Evolutionary conservation across 371 early-diverging fungal species (phyloP), one percentile per base, ranked within the genome.

Genomic region (Mucor indicus): DNA sequence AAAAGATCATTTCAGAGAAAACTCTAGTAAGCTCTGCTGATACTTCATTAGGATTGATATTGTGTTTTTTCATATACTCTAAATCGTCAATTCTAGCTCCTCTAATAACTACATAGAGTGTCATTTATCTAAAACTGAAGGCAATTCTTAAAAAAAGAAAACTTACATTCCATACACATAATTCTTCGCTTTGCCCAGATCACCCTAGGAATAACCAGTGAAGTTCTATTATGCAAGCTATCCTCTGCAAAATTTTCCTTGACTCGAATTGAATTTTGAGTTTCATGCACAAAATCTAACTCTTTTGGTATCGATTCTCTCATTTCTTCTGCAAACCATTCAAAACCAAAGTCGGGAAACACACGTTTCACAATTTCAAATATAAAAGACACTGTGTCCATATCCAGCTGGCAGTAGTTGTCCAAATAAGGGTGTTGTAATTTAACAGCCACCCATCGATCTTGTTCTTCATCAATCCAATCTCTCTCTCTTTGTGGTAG

Each of bases 311-410:
- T 67, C 16, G 81, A 87, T 56, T 75, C 71, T 45, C 80, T 72
- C 87, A 97, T 84, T 66, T 97, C 96, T 13, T 89, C 85, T 11
- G 87, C 87, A 29, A 97, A 63, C 97, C 97, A 97, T 38, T 69
- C 80, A 47, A 97, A 90, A 38, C 91, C 86, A 61, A 97, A 96
- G 22, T 89, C 83, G 0, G 93, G 92, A 50, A 95, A 93, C 6
- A 86, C 59, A 33, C 72, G 57, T 43, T 86, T 80, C 22, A 90
- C 72, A 27, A 81, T 55, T 20, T 71, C 60, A 21, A 89, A 77
- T 33, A 91, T 67, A 13, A 73, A 74, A 0, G 81, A 77, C 3
- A 86, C 83, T 0, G 91, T 85, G 5, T 77, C 75, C 57, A 94
- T 86, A 55, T 96, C 97, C 27, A 94, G 71, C 22, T 79, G 68